Base-by-base conservation (phyloP, 1,284 basidiomycete genomes). In the Marasmius fiardii region DNA sequence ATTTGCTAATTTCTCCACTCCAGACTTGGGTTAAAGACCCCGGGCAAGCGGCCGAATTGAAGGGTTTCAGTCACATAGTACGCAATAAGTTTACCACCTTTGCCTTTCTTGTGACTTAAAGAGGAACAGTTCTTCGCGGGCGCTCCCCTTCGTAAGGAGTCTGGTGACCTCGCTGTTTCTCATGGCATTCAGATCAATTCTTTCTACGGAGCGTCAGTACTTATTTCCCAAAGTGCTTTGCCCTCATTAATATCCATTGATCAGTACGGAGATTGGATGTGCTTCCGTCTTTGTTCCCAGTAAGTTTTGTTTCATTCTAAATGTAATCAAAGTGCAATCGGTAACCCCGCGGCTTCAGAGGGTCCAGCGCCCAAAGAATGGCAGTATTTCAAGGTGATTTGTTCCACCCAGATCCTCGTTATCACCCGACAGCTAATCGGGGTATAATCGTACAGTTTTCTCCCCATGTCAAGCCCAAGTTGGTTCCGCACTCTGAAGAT, bases 181-280 rank as follows among this genome's bases (percentile, higher is more conserved):
- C 34, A 67, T n/a, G 66, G 65, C 14, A 61, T 68, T n/a, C 52
- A 60, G 21, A 34, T 68, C 3, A 63, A 61, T 37, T 62, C 64
- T 8, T 60, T 68, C 21, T 70, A 67, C 49, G 68, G 68, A 59
- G 60, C 66, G 67, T 69, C 48, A 59, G 68, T 61, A 41, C 21
- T 18, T 34, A 23, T 21, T 14, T 5, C 20, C 44, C 6, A 14
- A 18, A 14, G 4, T 49, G n/a, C 47, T 49, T n/a, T 49, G 10
- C 28, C 47, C 47, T n/a, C 43, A 43, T n/a, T 21, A n/a, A 10
- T 39, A 37, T n/a, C 4, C 16, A 23, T 5, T 24, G 41, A 44
- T 34, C 26, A 68, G 66, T 4, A 68, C 66, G 14, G 67, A 67
- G 56, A 61, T 63, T 14, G 64, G 66, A 12, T 61, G 47, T 20